Conservation (phyloP, 2,329 filamentous ascomycete genomes). For the Cercospora sp. region DNA sequence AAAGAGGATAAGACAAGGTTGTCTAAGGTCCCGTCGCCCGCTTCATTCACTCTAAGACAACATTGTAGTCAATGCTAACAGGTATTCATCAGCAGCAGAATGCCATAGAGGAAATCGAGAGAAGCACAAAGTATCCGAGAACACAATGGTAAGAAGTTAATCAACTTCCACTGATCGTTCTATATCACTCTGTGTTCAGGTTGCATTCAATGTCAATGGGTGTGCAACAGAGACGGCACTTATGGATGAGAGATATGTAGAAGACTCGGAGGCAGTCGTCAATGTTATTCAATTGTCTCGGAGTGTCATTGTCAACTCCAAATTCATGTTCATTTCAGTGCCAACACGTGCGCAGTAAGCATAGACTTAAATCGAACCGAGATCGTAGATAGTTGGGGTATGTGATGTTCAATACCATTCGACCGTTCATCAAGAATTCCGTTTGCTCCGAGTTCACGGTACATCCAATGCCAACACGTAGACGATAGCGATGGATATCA, state of each 20-base stretch:
- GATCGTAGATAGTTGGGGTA: neutral
- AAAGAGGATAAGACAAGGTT: neutral
- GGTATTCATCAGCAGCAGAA: neutral
- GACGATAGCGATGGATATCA: no score
- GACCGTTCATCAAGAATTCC: neutral
- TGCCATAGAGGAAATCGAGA: no score
- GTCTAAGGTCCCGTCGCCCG: fast-evolving
- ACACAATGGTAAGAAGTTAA: neutral
- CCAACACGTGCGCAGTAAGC: neutral
- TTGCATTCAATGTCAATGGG: neutral
- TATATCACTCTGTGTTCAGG: neutral
- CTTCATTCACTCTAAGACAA: neutral
- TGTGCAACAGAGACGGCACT: neutral
- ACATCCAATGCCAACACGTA: no score
- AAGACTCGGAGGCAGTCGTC: neutral
- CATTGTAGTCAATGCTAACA: neutral
- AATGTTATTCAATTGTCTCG: neutral
- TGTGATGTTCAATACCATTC: neutral
- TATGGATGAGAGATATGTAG: neutral
- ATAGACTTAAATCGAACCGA: neutral
- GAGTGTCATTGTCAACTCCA: neutral
- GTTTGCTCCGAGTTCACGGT: neutral
- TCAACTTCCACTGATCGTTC: neutral
- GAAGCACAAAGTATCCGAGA: neutral
- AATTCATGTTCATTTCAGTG: neutral